Evolutionary conservation across 176 grass and related monocot species (phyloP).

Genomic region (Juncus inflexus): DNA sequence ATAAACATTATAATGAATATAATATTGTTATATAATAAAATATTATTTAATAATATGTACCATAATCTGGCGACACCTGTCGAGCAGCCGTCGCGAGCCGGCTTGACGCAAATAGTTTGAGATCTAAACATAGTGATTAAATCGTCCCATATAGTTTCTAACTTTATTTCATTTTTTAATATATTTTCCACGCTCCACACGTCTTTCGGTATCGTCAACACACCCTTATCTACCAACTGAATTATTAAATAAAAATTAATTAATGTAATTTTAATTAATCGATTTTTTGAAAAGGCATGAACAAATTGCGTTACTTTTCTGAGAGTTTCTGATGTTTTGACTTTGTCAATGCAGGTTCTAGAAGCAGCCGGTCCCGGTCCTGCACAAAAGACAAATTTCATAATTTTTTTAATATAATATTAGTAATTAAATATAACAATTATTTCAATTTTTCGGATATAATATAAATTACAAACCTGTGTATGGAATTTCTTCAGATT

Average conservation of each 20-base stretch:
- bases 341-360: constrained; percentile 91
- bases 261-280: too few relatives aligned
- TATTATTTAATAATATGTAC: constrained; percentile 35
- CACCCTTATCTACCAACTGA: constrained; percentile 60
- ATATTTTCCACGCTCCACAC: constrained; percentile 47
- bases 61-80: constrained; percentile 95
- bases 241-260: background rate
- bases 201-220: constrained; percentile 86
- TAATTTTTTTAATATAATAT: constrained; percentile 29
- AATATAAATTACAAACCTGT: constrained; percentile 40
- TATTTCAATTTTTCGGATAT: too few relatives aligned
- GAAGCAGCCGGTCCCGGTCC: constrained; percentile 80
- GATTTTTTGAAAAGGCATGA: too few relatives aligned
- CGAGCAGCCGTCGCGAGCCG: constrained; percentile 87
- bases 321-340: constrained; percentile 64
- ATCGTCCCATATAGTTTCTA: constrained; percentile 54
- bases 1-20: background rate
- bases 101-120: constrained; percentile 84
- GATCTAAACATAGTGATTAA: constrained; percentile 49
- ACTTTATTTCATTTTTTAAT: constrained; percentile 29
- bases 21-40: too few relatives aligned
- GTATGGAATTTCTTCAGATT: constrained; percentile 76
- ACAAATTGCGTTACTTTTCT: constrained; percentile 69
- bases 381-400: constrained; percentile 32
- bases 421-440: background rate